Evolutionary conservation across 2,329 filamentous ascomycete genomes (phyloP).

Genomic region (Ophiostoma perfectum): DNA sequence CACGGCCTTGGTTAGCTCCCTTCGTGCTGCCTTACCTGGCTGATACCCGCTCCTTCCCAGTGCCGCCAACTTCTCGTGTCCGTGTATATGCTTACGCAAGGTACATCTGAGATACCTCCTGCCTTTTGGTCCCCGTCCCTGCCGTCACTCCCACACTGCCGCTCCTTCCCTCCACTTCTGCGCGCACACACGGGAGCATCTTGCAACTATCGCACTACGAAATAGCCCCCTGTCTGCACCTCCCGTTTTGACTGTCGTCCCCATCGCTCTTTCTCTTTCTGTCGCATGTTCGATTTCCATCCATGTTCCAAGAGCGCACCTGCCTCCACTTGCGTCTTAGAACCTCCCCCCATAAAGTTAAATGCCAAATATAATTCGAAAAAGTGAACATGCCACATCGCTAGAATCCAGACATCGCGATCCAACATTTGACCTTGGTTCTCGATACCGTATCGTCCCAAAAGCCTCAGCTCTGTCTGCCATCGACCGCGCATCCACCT

Average conservation of each 20-base stretch:
- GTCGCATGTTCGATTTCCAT: slow-evolving; percentile 5
- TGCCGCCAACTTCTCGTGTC: slow-evolving; percentile 6
- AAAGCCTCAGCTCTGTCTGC: too few relatives aligned
- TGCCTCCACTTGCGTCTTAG: neutral
- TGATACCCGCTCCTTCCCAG: neutral
- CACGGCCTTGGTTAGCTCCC: too few relatives aligned
- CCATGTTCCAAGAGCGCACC: slow-evolving; percentile 6
- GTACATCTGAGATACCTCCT: neutral
- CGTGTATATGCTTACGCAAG: neutral
- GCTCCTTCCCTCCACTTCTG: neutral
- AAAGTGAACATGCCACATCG: slow-evolving; percentile 15
- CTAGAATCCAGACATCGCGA: slow-evolving; percentile 14
- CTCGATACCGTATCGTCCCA: neutral
- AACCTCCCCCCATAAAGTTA: neutral
- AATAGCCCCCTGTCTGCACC: slow-evolving; percentile 14
- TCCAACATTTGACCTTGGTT: neutral
- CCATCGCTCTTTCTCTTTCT: slow-evolving; percentile 17
- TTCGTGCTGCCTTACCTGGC: too few relatives aligned
- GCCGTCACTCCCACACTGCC: neutral
- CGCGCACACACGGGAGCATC: neutral
- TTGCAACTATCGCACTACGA: neutral
- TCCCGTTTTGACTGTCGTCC: neutral
- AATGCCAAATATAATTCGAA: neutral
- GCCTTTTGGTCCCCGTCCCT: neutral
- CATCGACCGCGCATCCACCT: neutral